Base-by-base conservation (phyloP, 1,284 basidiomycete genomes). In the Tetrapyrgos nigripes region DNA sequence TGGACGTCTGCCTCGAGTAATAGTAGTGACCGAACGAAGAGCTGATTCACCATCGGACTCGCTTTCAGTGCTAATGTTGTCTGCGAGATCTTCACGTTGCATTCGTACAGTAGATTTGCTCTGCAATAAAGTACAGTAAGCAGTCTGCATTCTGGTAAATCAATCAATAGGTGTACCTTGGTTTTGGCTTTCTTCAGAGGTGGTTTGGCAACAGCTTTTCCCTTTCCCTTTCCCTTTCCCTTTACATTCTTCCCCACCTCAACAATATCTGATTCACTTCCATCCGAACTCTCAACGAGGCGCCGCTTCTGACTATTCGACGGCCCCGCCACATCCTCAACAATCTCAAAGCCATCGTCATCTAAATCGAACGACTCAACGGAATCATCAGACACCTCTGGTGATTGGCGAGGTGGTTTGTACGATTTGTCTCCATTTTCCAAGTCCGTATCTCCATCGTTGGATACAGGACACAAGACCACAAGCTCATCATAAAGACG, bases 21-120 rank as follows among this genome's bases (percentile, higher is more conserved):
- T 33, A 57, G 48, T 58, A 29, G 67, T 58, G 3, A 67, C 55
- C 40, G 47, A 48, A 23, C 52, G 58, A 45, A 68, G 33, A 3
- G 67, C 66, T 21, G 54, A 47, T 24, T 57, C 17, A 3, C 67
- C 64, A 62, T 67, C 67, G 3, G 67, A 70, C 10, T 63, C 66
- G 37, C 64, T 56, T 31, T 62, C 53, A 29, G 55, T 61, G 21
- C 19, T 48, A 31, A 24, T 26, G 13, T 45, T 23, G n/a, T 11
- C 5, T 19, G 8, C 31, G 14, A 33, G 31, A 33, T 33, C 31
- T 27, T 19, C 44, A 19, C 24, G 45, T 14, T 17, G 13, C 33
- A 47, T 31, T 47, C n/a, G 21, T n/a, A 2, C 45, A 44, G 23
- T 5, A 48, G 23, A 19, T 19, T 44, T 45, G n/a, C n/a, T n/a